A percentile compares a stretch with the other conserved stretches of the same genome.
Evolutionary conservation across 1,139 yeast species (phyloP).

Genomic region (Sugiyamaella pinicola): DNA sequence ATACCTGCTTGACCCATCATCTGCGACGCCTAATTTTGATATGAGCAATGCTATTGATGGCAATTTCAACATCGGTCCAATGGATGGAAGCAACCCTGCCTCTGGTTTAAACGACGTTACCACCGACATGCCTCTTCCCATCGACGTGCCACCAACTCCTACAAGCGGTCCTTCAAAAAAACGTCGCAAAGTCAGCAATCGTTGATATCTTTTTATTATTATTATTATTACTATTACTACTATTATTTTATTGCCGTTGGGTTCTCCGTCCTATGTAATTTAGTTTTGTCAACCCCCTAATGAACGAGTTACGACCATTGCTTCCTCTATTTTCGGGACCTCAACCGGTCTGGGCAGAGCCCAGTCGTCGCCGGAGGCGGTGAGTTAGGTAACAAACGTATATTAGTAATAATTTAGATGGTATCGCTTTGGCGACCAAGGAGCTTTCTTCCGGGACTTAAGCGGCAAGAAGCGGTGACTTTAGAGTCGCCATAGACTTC

Average conservation of each 20-base stretch:
- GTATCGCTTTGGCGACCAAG: conserved; percentile 79
- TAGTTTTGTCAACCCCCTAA: not conserved
- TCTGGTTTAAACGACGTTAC: not conserved
- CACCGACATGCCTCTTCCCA: not conserved
- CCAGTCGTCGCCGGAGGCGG: too few species aligned
- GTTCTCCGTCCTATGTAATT: not conserved
- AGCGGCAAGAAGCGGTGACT: conserved; percentile 52
- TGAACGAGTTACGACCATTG: conserved; percentile 3
- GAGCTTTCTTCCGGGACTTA: conserved; percentile 58
- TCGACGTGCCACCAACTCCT: conserved; percentile 1
- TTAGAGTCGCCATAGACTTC: conserved; percentile 81
- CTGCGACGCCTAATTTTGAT: conserved; percentile 18
- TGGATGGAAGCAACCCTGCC: not conserved
- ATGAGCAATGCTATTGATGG: conserved; percentile 7
- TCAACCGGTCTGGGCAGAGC: too few species aligned
- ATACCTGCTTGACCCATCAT: conserved; percentile 33
- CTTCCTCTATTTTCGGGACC: not conserved
- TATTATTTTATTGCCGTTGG: not conserved
- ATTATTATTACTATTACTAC: too few species aligned
- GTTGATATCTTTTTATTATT: not conserved
- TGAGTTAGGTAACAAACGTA: too few species aligned
- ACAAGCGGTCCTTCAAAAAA: conserved; percentile 18
- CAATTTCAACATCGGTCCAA: conserved; percentile 5
- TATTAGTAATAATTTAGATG: conserved; percentile 38
- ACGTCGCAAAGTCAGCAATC: conserved; percentile 12